These are phyloP conservation scores for Phytophthora tentaculata DNA, from an alignment of 352 stramenopile genomes.

Conservation along the genomic window DNA sequence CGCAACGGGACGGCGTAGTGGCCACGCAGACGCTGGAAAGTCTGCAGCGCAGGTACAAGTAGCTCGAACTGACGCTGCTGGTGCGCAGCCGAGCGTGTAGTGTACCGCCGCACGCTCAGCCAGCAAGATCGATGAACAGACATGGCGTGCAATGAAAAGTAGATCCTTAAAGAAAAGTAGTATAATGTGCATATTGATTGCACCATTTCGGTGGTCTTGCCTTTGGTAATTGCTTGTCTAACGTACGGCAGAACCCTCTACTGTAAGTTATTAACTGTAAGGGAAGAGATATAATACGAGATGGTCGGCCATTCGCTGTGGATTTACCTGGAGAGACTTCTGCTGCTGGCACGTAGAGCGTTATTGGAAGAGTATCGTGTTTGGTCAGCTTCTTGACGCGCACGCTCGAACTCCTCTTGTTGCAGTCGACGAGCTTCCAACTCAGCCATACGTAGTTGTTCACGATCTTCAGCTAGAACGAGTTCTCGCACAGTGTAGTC, in stretches of 20 bases:
- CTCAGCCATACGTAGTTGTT: conserved; percentile 75
- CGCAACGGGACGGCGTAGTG: conserved; percentile 45
- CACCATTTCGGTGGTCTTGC: conserved; percentile 4
- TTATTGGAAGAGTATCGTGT: conserved; percentile 31
- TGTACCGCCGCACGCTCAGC: conserved; percentile 4
- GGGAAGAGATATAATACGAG: conserved; percentile 19
- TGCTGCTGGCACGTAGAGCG: conserved; percentile 35
- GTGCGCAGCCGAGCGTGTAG: conserved; percentile 11
- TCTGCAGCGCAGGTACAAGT: conserved; percentile 34
- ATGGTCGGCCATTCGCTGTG: not conserved
- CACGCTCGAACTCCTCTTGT: conserved; percentile 67
- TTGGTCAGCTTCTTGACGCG: conserved; percentile 39
- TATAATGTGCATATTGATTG: conserved; percentile 21
- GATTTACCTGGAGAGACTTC: conserved; percentile 34
- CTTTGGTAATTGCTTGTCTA: not conserved
- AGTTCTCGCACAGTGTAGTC: conserved; percentile 85
- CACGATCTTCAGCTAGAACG: conserved; percentile 77
- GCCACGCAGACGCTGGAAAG: conserved; percentile 33
- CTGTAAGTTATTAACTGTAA: conserved; percentile 23
- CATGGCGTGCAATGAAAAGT: not conserved
- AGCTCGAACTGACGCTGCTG: conserved; percentile 38
- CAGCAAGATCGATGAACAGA: not conserved
- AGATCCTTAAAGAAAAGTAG: not conserved
- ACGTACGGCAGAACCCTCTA: too few relatives aligned
- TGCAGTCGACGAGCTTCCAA: conserved; percentile 64